Conservation (phyloP, 768 basidiomycete species). For the Lactifluus piperatus region DNA sequence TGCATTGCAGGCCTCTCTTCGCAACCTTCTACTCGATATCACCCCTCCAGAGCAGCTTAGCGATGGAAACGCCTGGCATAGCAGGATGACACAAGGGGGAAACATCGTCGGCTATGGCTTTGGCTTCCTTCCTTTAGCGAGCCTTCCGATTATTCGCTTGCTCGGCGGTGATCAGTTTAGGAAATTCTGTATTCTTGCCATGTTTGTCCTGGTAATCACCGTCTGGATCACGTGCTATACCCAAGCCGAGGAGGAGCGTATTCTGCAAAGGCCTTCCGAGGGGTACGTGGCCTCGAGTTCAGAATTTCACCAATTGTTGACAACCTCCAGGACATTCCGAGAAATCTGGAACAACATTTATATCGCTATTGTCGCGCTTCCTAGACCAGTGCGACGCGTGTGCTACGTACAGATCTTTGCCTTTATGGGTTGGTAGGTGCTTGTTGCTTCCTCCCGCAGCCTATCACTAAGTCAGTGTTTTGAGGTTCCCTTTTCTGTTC, state of each 20-base stretch:
- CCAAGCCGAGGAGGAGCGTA: slow-evolving; percentile 71
- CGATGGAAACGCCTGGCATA: slow-evolving; percentile 96
- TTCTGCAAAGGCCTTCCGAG: slow-evolving; percentile 33
- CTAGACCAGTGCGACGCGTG: slow-evolving; percentile 77
- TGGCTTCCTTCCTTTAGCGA: slow-evolving; percentile 82
- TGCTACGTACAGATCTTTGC: slow-evolving; percentile 93
- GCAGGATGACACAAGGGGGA: slow-evolving; percentile 92
- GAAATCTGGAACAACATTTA: slow-evolving; percentile 78
- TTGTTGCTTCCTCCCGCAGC: not conserved
- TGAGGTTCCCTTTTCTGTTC: slow-evolving; percentile 91
- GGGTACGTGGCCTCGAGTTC: slow-evolving; percentile 12
- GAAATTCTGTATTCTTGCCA: slow-evolving; percentile 86
- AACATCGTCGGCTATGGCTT: slow-evolving; percentile 94
- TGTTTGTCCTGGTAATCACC: slow-evolving; percentile 67
- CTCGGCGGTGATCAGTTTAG: slow-evolving; percentile 92
- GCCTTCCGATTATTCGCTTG: slow-evolving; percentile 66
- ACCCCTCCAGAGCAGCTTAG: slow-evolving; percentile 85
- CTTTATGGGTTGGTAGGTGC: slow-evolving; percentile 86
- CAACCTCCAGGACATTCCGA: slow-evolving; percentile 40
- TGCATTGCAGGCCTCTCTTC: slow-evolving; percentile 83
- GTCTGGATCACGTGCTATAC: slow-evolving; percentile 85
- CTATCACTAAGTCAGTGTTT: slow-evolving; percentile 7
- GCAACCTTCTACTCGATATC: slow-evolving; percentile 90
- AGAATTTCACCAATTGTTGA: slow-evolving; percentile 9
- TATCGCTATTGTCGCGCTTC: slow-evolving; percentile 62